These are phyloP conservation scores for Porcisia hertigi DNA, from an alignment of 208 protist species.

Conservation along the genomic window DNA sequence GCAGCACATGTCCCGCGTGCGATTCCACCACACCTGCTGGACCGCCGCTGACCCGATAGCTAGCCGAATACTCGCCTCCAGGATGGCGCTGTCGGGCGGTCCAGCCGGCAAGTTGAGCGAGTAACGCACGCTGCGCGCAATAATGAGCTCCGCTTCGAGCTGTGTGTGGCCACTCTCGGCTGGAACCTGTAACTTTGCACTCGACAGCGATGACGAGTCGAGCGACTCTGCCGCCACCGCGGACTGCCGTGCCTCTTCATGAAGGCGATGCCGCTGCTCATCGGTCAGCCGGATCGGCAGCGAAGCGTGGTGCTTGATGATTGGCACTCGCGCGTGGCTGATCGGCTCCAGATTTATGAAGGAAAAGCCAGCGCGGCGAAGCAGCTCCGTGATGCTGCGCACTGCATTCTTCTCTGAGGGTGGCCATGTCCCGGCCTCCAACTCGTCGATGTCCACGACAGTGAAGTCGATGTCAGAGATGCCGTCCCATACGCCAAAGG, in stretches of 20 bases:
- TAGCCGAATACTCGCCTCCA: constrained; percentile 74
- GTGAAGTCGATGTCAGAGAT: constrained; percentile 90
- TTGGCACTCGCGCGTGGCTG: constrained; percentile 84
- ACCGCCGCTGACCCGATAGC: constrained; percentile 53
- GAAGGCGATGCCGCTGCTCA: constrained; percentile 20
- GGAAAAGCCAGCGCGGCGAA: constrained; percentile 82
- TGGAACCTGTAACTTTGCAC: background rate
- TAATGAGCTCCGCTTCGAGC: constrained; percentile 70
- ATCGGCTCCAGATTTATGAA: constrained; percentile 86
- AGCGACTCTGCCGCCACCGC: background rate
- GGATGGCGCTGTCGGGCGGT: constrained; percentile 59
- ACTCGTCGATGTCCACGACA: constrained; percentile 75
- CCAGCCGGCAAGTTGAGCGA: constrained; percentile 51
- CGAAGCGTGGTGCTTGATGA: constrained; percentile 91
- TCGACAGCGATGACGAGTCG: background rate
- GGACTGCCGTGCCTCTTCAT: constrained; percentile 10
- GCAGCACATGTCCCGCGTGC: constrained; percentile 62
- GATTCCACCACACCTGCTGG: constrained; percentile 90
- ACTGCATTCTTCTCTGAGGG: constrained; percentile 83
- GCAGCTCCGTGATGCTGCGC: constrained; percentile 81
- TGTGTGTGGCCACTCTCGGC: constrained; percentile 7
- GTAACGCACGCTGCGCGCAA: constrained; percentile 76
- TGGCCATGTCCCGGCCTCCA: constrained; percentile 72
- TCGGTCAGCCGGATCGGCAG: constrained; percentile 54
- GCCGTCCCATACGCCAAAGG: constrained; percentile 87